These are phyloP conservation scores for Paecilomyces niveus DNA, from an alignment of 2,329 filamentous ascomycete species.

Conservation along the genomic window DNA sequence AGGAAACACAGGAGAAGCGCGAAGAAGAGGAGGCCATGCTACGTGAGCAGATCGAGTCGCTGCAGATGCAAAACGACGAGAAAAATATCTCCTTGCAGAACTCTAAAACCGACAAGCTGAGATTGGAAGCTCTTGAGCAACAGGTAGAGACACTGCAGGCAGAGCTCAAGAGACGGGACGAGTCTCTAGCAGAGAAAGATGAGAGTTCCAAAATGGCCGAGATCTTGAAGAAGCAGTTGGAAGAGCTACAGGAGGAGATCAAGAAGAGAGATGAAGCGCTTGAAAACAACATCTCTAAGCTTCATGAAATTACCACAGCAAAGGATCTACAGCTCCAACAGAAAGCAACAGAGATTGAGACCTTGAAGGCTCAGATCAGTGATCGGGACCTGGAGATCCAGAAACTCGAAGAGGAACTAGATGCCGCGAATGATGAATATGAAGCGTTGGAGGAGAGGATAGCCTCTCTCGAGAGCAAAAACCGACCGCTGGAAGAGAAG, in stretches of 20 bases:
- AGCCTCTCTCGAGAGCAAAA: conserved; percentile 25
- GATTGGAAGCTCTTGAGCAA: conserved; percentile 19
- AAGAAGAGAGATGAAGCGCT: conserved; percentile 26
- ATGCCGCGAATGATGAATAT: conserved; percentile 25
- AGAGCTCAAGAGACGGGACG: conserved; percentile 19
- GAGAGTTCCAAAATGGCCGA: conserved; percentile 25
- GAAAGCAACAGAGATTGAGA: conserved; percentile 31
- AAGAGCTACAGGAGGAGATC: conserved; percentile 25
- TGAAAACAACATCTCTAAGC: conserved; percentile 23
- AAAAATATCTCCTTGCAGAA: conserved; percentile 17
- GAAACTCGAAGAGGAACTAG: conserved; percentile 26
- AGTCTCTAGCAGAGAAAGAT: conserved; percentile 14
- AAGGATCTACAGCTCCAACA: conserved; percentile 29
- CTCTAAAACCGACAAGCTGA: conserved; percentile 12
- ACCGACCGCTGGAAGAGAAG: conserved; percentile 30
- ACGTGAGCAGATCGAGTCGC: conserved; percentile 21
- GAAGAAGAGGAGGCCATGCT: conserved; percentile 15
- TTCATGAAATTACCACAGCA: conserved; percentile 24
- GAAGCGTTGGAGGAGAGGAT: conserved; percentile 26
- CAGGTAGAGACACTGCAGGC: conserved; percentile 26
- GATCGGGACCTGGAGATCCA: conserved; percentile 28
- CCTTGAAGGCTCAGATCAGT: conserved; percentile 27
- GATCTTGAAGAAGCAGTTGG: conserved; percentile 25
- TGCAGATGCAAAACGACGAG: conserved; percentile 21
- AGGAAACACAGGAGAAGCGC: conserved; percentile 17